Conservation (phyloP, 805 yeast genomes). For the Saturnispora ahearnii region DNA sequence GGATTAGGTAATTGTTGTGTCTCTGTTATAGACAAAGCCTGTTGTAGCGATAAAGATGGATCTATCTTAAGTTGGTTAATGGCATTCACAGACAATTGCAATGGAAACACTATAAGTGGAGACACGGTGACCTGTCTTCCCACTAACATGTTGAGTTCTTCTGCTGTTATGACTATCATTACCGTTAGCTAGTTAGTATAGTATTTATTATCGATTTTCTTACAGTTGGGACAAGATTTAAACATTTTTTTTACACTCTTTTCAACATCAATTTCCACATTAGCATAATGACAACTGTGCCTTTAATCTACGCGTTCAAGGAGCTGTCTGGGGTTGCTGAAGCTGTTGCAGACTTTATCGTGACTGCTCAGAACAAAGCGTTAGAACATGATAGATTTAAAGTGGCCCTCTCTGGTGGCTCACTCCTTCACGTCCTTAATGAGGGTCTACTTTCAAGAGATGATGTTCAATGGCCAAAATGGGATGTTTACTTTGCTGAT, state of each 20-base stretch:
- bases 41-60: background rate
- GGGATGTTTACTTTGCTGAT: constrained; percentile 96
- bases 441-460: constrained; percentile 73
- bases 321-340: constrained; percentile 87
- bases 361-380: constrained; percentile 76
- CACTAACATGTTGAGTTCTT: background rate
- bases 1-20: background rate
- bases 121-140: background rate
- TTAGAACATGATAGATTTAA: constrained; percentile 58
- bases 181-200: too few species aligned
- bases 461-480: constrained; percentile 76
- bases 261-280: background rate
- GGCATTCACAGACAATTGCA: background rate
- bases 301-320: constrained; percentile 86
- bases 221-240: too few species aligned
- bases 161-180: background rate
- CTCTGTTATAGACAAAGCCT: background rate
- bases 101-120: background rate
- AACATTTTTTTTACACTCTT: background rate
- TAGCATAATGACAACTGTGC: constrained; percentile 57
- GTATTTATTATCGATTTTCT: too few species aligned
- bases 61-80: background rate
- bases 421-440: constrained; percentile 73
- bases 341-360: constrained; percentile 92
- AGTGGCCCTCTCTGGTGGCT: constrained; percentile 90